Evolutionary conservation across 352 stramenopile species (phyloP).

Genomic region (Phytopythium delawarense): DNA sequence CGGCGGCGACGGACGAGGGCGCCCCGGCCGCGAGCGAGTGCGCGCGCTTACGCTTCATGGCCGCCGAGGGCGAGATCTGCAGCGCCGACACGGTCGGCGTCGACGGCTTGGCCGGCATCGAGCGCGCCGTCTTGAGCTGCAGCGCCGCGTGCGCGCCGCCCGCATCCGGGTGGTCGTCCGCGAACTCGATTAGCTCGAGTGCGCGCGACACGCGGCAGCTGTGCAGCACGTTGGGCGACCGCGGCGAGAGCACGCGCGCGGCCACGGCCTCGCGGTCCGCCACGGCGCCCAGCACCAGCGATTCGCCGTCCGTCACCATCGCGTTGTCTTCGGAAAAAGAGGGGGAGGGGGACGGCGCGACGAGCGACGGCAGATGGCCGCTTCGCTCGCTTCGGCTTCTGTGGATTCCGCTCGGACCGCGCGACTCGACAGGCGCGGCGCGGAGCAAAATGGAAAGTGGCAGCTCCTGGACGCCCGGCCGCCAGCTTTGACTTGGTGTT

Average conservation of each 20-base stretch:
- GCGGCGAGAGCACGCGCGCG: slow-evolving; percentile 13
- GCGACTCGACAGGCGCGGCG: neutral
- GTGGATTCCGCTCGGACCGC: neutral
- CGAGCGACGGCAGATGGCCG: neutral
- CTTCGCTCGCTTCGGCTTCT: neutral
- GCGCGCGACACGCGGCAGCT: slow-evolving; percentile 36
- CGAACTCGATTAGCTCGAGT: slow-evolving; percentile 43
- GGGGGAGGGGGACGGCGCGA: neutral
- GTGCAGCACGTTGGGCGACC: slow-evolving; percentile 36
- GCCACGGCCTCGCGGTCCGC: neutral
- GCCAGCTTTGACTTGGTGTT: neutral
- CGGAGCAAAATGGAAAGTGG: slow-evolving; percentile 5
- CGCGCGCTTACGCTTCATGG: slow-evolving; percentile 59
- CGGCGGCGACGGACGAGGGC: neutral
- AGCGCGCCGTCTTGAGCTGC: slow-evolving; percentile 4
- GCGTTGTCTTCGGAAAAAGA: neutral
- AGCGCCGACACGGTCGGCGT: neutral
- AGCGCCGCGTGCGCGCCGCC: slow-evolving; percentile 7
- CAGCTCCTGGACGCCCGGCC: too few species aligned
- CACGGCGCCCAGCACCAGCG: neutral
- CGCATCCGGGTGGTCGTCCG: slow-evolving; percentile 21
- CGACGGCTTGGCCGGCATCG: slow-evolving; percentile 5
- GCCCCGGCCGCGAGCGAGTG: slow-evolving; percentile 29
- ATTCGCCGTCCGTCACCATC: slow-evolving; percentile 4
- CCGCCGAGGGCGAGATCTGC: slow-evolving; percentile 23